phyloP scores from a whole-genome alignment of 495 filamentous ascomycete genomes.

The Xylaria nigripes region DNA sequence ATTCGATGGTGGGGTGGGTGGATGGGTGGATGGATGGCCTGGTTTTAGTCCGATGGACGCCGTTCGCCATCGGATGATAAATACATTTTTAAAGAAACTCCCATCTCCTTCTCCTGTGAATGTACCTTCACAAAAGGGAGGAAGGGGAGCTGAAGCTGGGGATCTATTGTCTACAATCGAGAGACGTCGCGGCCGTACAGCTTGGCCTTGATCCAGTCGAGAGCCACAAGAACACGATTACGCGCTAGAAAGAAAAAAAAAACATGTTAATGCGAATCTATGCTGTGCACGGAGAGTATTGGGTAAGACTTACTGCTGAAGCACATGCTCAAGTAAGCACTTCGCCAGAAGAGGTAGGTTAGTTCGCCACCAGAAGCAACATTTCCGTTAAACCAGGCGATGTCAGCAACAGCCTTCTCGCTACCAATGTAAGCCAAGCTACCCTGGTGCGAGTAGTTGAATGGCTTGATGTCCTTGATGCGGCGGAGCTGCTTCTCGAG shows the following conservation, averaged over 20 bases:
- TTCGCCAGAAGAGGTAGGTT: slow-evolving; percentile 91
- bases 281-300: neutral
- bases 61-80: too few species aligned
- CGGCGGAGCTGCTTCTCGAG: slow-evolving; percentile 77
- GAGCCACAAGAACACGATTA: slow-evolving; percentile 82
- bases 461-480: slow-evolving; percentile 89
- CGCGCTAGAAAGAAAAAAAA: slow-evolving; percentile 44
- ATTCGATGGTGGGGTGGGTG: too few species aligned
- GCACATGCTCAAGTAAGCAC: slow-evolving; percentile 98
- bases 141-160: neutral
- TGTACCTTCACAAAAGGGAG: neutral
- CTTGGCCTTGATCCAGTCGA: slow-evolving; percentile 96
- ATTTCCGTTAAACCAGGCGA: slow-evolving; percentile 96
- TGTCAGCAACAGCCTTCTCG: slow-evolving; percentile 95
- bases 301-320: slow-evolving; percentile 73
- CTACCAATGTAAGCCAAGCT: slow-evolving; percentile 95
- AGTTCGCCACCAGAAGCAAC: slow-evolving; percentile 75
- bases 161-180: slow-evolving; percentile 56
- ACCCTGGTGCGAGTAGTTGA: slow-evolving; percentile 97
- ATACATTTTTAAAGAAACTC: neutral
- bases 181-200: slow-evolving; percentile 94
- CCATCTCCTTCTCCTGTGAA: neutral
- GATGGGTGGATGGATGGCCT: too few species aligned
- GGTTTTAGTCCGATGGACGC: too few species aligned
- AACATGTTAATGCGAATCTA: neutral